These are phyloP conservation scores for Albatrellus ellisii DNA, from an alignment of 768 basidiomycete species.

Conservation along the genomic window DNA sequence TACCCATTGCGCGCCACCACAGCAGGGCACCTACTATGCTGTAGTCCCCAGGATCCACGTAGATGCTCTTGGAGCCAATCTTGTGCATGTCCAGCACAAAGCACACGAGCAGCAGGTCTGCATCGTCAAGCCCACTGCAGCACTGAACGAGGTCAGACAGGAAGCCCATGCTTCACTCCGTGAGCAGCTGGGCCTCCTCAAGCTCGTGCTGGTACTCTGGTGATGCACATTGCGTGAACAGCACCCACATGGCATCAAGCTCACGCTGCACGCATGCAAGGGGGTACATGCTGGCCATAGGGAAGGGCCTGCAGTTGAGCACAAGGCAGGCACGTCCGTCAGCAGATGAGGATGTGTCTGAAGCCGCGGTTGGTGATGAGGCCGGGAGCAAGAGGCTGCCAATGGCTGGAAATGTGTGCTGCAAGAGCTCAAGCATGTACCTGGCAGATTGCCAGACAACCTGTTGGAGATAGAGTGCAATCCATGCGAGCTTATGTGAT, in stretches of 20 bases:
- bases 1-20: background rate
- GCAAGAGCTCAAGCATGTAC: constrained; percentile 20
- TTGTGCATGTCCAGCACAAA: constrained; percentile 21
- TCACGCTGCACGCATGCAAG: constrained; percentile 23
- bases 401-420: constrained; percentile 17
- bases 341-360: constrained; percentile 11
- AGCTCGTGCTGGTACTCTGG: constrained; percentile 19
- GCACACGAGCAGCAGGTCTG: constrained; percentile 18
- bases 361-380: background rate
- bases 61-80: constrained; percentile 18
- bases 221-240: constrained; percentile 20
- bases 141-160: constrained; percentile 18
- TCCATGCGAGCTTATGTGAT: too few relatives aligned
- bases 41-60: constrained; percentile 19
- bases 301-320: constrained; percentile 21
- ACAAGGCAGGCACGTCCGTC: constrained; percentile 18
- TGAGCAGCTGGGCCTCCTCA: constrained; percentile 17
- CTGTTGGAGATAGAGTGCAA: too few relatives aligned
- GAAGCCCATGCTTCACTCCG: constrained; percentile 20
- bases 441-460: constrained; percentile 19
- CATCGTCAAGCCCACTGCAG: constrained; percentile 20
- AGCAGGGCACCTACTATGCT: too few relatives aligned
- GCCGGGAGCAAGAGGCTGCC: constrained; percentile 15
- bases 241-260: constrained; percentile 19
- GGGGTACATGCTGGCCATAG: constrained; percentile 18